phyloP scores from a whole-genome alignment of 2,329 filamentous ascomycete genomes.

The Alternaria sp. region DNA sequence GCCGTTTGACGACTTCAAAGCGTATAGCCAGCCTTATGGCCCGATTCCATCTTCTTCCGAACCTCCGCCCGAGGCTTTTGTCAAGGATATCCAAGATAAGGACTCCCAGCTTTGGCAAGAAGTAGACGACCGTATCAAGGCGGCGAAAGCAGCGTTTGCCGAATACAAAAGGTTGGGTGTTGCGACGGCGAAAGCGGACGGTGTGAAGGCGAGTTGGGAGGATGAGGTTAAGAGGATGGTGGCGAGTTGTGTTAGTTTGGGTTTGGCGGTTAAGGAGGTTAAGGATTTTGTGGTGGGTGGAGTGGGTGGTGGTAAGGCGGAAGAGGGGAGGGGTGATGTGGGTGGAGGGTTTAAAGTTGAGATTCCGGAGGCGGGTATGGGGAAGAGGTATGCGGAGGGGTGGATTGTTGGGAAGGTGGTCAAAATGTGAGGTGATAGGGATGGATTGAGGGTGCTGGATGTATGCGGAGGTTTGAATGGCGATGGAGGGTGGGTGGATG shows the following conservation, averaged over 20 bases:
- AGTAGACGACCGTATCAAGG: constrained; percentile 36
- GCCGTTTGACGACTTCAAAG: constrained; percentile 66
- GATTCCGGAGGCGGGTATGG: constrained; percentile 44
- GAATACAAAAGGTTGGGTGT: constrained; percentile 48
- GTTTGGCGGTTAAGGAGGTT: constrained; percentile 36
- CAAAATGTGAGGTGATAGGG: constrained; percentile 11
- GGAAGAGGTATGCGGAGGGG: constrained; percentile 52
- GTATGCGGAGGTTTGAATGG: neutral
- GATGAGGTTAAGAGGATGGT: constrained; percentile 41
- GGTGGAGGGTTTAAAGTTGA: constrained; percentile 39
- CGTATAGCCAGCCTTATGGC: constrained; percentile 41
- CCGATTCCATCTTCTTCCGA: constrained; percentile 2
- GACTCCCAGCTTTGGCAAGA: constrained; percentile 28
- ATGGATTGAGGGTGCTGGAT: neutral
- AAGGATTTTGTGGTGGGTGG: constrained; percentile 12
- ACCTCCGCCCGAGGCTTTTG: constrained; percentile 1
- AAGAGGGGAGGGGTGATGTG: neutral
- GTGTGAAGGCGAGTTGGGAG: constrained; percentile 48
- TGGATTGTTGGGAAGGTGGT: constrained; percentile 55
- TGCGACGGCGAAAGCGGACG: constrained; percentile 38
- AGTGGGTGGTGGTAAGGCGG: neutral
- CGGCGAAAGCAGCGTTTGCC: constrained; percentile 45
- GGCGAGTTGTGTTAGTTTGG: constrained; percentile 43
- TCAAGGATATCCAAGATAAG: constrained; percentile 16
- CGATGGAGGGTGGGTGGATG: too few relatives aligned